These are phyloP conservation scores for Serendipita sp. DNA, from an alignment of 768 basidiomycete genomes.

Conservation along the genomic window DNA sequence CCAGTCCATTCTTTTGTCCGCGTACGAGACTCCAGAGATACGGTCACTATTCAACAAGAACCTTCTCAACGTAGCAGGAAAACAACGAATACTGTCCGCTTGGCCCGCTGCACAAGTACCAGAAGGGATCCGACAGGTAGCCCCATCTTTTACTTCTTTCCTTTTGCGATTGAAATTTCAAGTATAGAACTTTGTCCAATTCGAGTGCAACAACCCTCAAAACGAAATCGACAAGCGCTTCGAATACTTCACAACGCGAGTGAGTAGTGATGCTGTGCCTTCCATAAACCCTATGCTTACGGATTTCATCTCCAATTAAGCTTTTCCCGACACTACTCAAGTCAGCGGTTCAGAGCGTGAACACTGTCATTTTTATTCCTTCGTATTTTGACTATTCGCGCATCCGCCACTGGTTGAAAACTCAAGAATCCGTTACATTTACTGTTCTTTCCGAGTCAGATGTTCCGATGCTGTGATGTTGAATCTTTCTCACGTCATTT, in stretches of 20 bases:
- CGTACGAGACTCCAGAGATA: conserved; percentile 81
- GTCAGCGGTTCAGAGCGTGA: conserved; percentile 84
- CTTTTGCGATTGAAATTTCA: conserved; percentile 6
- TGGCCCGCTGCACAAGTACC: conserved; percentile 67
- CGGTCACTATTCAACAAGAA: conserved; percentile 60
- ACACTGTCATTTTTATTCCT: conserved; percentile 79
- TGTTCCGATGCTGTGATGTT: background rate
- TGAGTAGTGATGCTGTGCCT: conserved; percentile 18
- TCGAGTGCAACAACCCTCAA: conserved; percentile 52
- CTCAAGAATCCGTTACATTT: conserved; percentile 52
- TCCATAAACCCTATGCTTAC: background rate
- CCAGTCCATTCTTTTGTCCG: conserved; percentile 75
- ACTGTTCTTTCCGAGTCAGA: conserved; percentile 80
- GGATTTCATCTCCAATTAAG: conserved; percentile 23
- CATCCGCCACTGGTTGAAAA: conserved; percentile 73
- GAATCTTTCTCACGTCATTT: background rate
- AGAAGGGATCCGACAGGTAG: conserved; percentile 67
- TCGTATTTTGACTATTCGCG: conserved; percentile 95
- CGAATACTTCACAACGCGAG: conserved; percentile 74
- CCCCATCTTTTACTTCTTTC: conserved; percentile 13
- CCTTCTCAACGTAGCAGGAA: conserved; percentile 75
- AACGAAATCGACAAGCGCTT: conserved; percentile 83
- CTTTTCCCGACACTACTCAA: conserved; percentile 69
- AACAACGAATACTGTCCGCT: conserved; percentile 49
- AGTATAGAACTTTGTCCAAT: conserved; percentile 50